Base-by-base conservation (phyloP, 495 filamentous ascomycete species). In the Delitschia confertaspora region DNA sequence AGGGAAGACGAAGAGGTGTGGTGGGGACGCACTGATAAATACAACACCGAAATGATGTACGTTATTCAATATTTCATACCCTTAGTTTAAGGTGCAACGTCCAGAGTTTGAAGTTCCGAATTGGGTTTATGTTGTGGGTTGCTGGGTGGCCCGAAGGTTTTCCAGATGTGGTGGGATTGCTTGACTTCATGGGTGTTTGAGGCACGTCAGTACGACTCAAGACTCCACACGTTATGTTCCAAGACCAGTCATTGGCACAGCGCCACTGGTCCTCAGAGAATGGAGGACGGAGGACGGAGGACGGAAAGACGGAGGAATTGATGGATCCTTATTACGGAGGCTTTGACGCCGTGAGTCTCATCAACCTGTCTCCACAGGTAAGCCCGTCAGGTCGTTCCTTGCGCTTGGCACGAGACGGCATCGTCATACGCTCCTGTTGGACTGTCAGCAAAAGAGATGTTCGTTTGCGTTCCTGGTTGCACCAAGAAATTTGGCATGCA, bases 381-480 rank as follows among this genome's bases (percentile, higher is more conserved):
- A 47, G 49, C 48, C 33, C 25, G 35, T 27, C n/a, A n/a, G n/a
- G n/a, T n/a, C n/a, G n/a, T n/a, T n/a, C n/a, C n/a, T n/a, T n/a
- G n/a, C n/a, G n/a, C 20, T 33, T 22, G 2, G 14, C 35, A 11
- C 40, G 31, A 11, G 14, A 19, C 35, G 24, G 30, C 26, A 21
- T 4, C 32, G 33, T 30, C 30, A 22, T 33, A 7, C 13, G 29
- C 14, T 32, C 43, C 26, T 18, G 39, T 38, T 38, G 32, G 38
- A 10, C 31, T 31, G 52, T 47, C 40, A 51, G 52, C 52, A 47
- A 41, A 18, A 43, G 47, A 39, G 33, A 46, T 18, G 30, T 31
- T 42, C 38, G 40, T 19, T 40, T 33, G 48, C 42, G 41, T 38
- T 45, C 18, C 41, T 44, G 34, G 26, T 51, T 40, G 41, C 45